Percentiles rank a stretch among this genome's conserved stretches.
Evolutionary conservation across 257 asterid species (phyloP).

Genomic region (Solanum stenotomum): DNA sequence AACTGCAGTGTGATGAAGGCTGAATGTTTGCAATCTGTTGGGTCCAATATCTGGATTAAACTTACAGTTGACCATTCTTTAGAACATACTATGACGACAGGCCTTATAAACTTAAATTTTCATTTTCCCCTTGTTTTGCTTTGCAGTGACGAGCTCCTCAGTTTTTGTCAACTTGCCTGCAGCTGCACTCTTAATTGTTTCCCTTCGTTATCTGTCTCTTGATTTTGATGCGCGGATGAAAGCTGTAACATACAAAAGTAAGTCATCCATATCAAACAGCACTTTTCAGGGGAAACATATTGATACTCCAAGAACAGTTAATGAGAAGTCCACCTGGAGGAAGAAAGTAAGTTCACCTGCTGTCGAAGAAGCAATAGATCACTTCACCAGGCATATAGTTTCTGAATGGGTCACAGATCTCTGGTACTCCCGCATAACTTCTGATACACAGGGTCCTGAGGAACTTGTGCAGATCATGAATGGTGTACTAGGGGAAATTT

Average conservation of each 20-base stretch:
- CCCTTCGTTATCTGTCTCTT: conserved; percentile 64
- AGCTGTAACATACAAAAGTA: conserved; percentile 65
- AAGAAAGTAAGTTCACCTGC: conserved; percentile 76
- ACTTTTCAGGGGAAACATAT: conserved; percentile 25
- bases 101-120: not conserved
- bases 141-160: conserved; percentile 86
- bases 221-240: conserved; percentile 78
- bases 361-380: conserved; percentile 88
- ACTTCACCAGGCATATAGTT: conserved; percentile 71
- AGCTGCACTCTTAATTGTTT: conserved; percentile 57
- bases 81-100: not conserved
- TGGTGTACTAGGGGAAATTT: conserved; percentile 72
- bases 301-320: conserved; percentile 20
- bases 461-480: conserved; percentile 84
- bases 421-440: conserved; percentile 88
- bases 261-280: conserved; percentile 29
- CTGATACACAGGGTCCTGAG: conserved; percentile 81
- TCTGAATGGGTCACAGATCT: conserved; percentile 95
- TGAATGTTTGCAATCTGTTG: not conserved
- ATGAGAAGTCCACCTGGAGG: conserved; percentile 68
- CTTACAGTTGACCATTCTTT: not conserved
- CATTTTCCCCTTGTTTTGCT: not conserved
- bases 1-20: not conserved
- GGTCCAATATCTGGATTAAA: not conserved
- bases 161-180: conserved; percentile 86